Percentiles rank a stretch among this genome's conserved stretches.
Conservation (phyloP, 495 filamentous ascomycete species). For the Lophiostoma macrostomum region DNA sequence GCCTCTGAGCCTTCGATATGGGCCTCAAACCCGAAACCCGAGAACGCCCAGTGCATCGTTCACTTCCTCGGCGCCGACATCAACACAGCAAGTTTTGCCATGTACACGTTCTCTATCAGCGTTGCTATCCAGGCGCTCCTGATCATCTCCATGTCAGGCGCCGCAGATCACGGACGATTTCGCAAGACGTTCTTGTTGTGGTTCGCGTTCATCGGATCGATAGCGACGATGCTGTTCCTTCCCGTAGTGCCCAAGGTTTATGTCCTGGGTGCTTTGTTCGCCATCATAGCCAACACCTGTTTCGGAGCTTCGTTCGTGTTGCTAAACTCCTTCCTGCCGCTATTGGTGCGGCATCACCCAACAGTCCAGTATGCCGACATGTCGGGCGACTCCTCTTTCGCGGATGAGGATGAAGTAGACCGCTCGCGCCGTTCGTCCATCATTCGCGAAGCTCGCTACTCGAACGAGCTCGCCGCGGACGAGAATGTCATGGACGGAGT, state of each 20-base stretch:
- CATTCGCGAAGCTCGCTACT: slow-evolving; percentile 13
- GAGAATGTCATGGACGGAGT: slow-evolving; percentile 26
- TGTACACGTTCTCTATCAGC: slow-evolving; percentile 95
- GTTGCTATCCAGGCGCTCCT: slow-evolving; percentile 84
- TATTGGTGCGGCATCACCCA: slow-evolving; percentile 46
- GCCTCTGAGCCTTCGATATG: slow-evolving; percentile 11
- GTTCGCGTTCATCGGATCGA: slow-evolving; percentile 78
- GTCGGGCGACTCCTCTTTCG: slow-evolving; percentile 17
- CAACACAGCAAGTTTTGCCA: slow-evolving; percentile 95
- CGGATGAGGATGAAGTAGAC: slow-evolving; percentile 18
- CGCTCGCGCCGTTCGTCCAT: slow-evolving; percentile 11
- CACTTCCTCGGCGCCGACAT: slow-evolving; percentile 78
- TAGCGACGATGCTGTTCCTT: slow-evolving; percentile 86
- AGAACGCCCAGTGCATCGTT: slow-evolving; percentile 74
- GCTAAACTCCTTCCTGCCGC: slow-evolving; percentile 48
- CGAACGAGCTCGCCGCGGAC: slow-evolving; percentile 22
- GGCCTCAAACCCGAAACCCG: slow-evolving; percentile 18
- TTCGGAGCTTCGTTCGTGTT: slow-evolving; percentile 47
- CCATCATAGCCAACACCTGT: slow-evolving; percentile 86
- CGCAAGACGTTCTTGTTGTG: slow-evolving; percentile 79
- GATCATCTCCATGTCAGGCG: slow-evolving; percentile 92
- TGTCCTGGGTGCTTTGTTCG: slow-evolving; percentile 74
- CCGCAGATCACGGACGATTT: slow-evolving; percentile 92
- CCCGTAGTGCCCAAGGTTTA: slow-evolving; percentile 70
- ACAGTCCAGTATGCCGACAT: slow-evolving; percentile 26